Evolutionary conservation across 768 basidiomycete species (phyloP), one percentile per base, ranked within the genome.

Genomic region (Leccinum barrowsii): DNA sequence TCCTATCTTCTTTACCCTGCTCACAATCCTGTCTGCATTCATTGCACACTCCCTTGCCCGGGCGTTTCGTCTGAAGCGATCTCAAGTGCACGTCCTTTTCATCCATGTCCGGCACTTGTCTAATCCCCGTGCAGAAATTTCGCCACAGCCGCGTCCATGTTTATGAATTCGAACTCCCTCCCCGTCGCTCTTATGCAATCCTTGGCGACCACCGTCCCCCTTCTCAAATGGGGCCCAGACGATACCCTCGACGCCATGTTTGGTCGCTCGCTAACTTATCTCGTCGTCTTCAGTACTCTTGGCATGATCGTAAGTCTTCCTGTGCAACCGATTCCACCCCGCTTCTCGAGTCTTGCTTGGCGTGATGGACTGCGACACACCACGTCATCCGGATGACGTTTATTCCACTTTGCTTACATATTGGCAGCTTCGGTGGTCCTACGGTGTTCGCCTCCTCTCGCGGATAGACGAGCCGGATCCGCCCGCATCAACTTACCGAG

Each of bases 121-220:
- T 49, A 7, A 47, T 21, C 35, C 0, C 49, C 7, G 5, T 47
- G 13, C 64, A 91, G 90, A 68, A 85, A 81, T 54, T 92, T 92
- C 62, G 87, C 87, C 7, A 86, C 87, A 71, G 90, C 90, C 0
- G 87, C 90, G 0, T 79, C 89, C 28, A 92, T 89, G 85, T 92
- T 92, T 78, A 90, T 94, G 88, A 96, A 94, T 72, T 92, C 90
- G 3, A 98, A 98, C 70, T 92, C 92, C 0, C 83, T 99, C 5
- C 96, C 96, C 0, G 92, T 98, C 59, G 96, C 96, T 0, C 79
- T 99, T 32, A 92, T 98, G 85, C 89, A 97, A 71, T 87, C 85
- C 60, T 85, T 98, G 19, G 92, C 92, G 8, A 75, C 89, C 56
- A 88, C 90, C 12, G 92, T 96, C 0, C 86, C 87, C 0, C 85